A percentile compares a stretch with the other conserved stretches of the same genome.
Evolutionary conservation across 495 filamentous ascomycete species (phyloP).

Genomic region (Penicillium longicatenatum): DNA sequence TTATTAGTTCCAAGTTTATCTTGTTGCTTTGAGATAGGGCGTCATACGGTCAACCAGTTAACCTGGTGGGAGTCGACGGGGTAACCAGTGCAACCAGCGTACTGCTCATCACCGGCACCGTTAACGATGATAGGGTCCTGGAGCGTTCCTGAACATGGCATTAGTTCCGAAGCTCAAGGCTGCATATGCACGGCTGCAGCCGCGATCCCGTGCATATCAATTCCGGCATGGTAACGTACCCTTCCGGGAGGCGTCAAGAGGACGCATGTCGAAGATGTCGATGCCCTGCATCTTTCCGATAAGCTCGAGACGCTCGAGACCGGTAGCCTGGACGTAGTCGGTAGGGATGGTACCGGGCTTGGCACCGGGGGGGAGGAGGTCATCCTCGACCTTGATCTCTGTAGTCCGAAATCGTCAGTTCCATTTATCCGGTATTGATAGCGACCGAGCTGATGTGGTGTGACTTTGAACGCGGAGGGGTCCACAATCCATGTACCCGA

Average conservation of each 20-base stretch:
- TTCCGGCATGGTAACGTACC: slow-evolving; percentile 53
- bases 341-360: slow-evolving; percentile 81
- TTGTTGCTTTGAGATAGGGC: not conserved
- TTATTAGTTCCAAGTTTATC: not conserved
- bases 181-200: not conserved
- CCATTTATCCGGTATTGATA: not conserved
- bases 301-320: slow-evolving; percentile 97
- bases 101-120: slow-evolving; percentile 93
- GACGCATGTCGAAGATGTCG: slow-evolving; percentile 98
- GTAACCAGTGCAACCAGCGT: slow-evolving; percentile 91
- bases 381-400: slow-evolving; percentile 82
- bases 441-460: slow-evolving; percentile 4
- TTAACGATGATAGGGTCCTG: slow-evolving; percentile 87
- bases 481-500: slow-evolving; percentile 19
- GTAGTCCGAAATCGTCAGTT: slow-evolving; percentile 20
- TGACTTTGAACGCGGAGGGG: slow-evolving; percentile 7
- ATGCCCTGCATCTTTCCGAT: slow-evolving; percentile 99
- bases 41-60: slow-evolving; percentile 83
- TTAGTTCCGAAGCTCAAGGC: slow-evolving; percentile 7
- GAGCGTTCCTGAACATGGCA: slow-evolving; percentile 67
- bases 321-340: slow-evolving; percentile 92
- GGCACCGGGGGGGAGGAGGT: slow-evolving; percentile 84
- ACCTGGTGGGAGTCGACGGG: slow-evolving; percentile 90
- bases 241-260: slow-evolving; percentile 84
- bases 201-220: not conserved